A percentile compares a stretch with the other conserved stretches of the same genome.
phyloP scores from a whole-genome alignment of 495 filamentous ascomycete genomes.

The Thermochaetoides thermophila region DNA sequence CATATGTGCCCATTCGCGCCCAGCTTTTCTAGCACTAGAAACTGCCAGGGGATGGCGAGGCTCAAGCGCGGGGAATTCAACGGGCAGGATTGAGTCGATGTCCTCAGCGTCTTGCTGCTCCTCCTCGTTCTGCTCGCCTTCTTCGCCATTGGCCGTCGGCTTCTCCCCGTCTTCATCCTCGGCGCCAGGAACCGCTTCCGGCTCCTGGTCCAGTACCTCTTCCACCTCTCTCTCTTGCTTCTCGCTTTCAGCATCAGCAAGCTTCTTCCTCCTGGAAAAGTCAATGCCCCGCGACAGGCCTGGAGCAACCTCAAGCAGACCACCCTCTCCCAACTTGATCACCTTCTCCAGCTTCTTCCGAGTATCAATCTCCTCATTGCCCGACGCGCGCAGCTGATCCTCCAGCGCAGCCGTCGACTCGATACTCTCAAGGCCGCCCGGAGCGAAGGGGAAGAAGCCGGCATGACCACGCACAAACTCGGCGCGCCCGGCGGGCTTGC shows the following conservation, averaged over 20 bases:
- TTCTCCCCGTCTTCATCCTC: slow-evolving; percentile 23
- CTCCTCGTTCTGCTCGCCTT: slow-evolving; percentile 25
- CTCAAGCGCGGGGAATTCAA: slow-evolving; percentile 86
- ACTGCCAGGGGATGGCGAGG: slow-evolving; percentile 63
- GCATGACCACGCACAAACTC: slow-evolving; percentile 93
- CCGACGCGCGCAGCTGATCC: slow-evolving; percentile 35
- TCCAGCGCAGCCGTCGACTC: slow-evolving; percentile 65
- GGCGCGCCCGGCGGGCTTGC: slow-evolving; percentile 74
- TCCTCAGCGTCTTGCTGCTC: slow-evolving; percentile 52
- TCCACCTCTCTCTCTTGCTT: slow-evolving; percentile 58
- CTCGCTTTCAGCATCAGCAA: slow-evolving; percentile 30
- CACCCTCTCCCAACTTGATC: slow-evolving; percentile 69
- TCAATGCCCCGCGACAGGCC: slow-evolving; percentile 69
- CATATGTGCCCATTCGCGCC: slow-evolving; percentile 93
- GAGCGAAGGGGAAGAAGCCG: slow-evolving; percentile 91
- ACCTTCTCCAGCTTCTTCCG: slow-evolving; percentile 54
- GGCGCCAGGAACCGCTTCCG: slow-evolving; percentile 34
- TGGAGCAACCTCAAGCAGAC: slow-evolving; percentile 68
- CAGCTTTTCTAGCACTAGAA: slow-evolving; percentile 54
- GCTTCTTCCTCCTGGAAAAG: slow-evolving; percentile 47
- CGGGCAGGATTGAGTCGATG: slow-evolving; percentile 77
- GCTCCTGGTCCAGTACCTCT: slow-evolving; percentile 55
- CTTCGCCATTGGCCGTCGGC: slow-evolving; percentile 12
- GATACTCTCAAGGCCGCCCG: slow-evolving; percentile 81
- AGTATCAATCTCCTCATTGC: slow-evolving; percentile 21